Evolutionary conservation across 352 stramenopile genomes (phyloP).

Genomic region (Phytophthora fragariaefolia): DNA sequence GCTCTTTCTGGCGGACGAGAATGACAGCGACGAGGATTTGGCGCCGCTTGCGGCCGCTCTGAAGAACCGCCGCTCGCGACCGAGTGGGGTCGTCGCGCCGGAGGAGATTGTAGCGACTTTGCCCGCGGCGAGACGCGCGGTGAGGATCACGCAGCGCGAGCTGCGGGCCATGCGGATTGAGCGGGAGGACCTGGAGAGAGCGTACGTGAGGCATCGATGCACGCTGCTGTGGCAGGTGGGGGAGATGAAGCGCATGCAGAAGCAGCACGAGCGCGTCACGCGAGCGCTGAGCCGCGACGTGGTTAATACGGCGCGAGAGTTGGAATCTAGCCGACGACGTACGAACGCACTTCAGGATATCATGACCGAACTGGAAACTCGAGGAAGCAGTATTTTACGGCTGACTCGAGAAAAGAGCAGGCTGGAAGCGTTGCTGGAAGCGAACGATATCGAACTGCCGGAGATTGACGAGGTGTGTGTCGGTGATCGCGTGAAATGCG

Average conservation of each 20-base stretch:
- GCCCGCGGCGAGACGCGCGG: conserved; percentile 63
- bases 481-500: conserved; percentile 58
- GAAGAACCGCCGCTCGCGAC: conserved; percentile 48
- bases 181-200: conserved; percentile 76
- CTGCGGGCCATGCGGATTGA: conserved; percentile 71
- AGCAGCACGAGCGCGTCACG: conserved; percentile 71
- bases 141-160: conserved; percentile 81
- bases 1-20: conserved; percentile 33
- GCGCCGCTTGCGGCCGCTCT: conserved; percentile 32
- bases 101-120: conserved; percentile 82
- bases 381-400: conserved; percentile 57
- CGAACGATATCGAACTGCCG: conserved; percentile 49
- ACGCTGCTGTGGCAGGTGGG: conserved; percentile 69
- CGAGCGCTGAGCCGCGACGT: conserved; percentile 52
- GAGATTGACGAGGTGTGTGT: conserved; percentile 72
- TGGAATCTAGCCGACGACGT: conserved; percentile 74
- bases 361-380: conserved; percentile 77
- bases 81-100: conserved; percentile 60
- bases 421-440: conserved; percentile 56
- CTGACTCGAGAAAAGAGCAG: conserved; percentile 73
- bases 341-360: conserved; percentile 82
- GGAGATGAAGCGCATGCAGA: conserved; percentile 75
- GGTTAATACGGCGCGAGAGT: conserved; percentile 52
- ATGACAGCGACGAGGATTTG: conserved; percentile 39
- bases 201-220: conserved; percentile 72